Evolutionary conservation across 108 stramenopile species (phyloP).

Genomic region (Schizochytrium sp.): DNA sequence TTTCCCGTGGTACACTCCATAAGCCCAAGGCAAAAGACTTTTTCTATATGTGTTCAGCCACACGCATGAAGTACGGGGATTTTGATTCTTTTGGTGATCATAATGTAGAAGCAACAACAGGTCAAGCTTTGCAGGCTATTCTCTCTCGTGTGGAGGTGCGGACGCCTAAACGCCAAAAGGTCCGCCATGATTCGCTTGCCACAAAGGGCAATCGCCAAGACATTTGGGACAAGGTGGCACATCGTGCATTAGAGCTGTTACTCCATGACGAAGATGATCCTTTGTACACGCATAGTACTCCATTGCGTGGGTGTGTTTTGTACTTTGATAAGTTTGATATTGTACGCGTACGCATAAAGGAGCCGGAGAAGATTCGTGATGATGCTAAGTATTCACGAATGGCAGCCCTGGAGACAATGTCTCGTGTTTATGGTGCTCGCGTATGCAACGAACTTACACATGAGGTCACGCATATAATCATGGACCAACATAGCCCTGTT

Average conservation of each 20-base stretch:
- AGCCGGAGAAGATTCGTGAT: background rate
- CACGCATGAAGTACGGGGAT: background rate
- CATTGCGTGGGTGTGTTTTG: background rate
- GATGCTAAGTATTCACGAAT: background rate
- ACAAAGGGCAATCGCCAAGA: background rate
- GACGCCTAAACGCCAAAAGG: background rate
- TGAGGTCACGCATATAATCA: constrained; percentile 3
- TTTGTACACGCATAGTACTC: background rate
- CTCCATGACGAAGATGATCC: constrained; percentile 26
- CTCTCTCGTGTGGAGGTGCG: background rate
- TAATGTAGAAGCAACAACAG: background rate
- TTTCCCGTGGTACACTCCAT: background rate
- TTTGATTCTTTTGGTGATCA: background rate
- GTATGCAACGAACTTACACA: background rate
- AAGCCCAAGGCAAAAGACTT: background rate
- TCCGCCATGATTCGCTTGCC: background rate
- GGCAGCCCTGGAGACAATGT: background rate
- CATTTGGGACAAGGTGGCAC: background rate
- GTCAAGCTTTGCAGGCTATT: background rate
- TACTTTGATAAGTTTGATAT: background rate
- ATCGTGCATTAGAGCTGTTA: background rate
- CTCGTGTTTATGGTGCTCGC: background rate
- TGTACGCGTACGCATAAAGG: background rate
- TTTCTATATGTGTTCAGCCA: background rate
- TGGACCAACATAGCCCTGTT: background rate